Evolutionary conservation across 2,329 filamentous ascomycete genomes (phyloP), one percentile per base, ranked within the genome.

Genomic region (Sporothrix curviconia): DNA sequence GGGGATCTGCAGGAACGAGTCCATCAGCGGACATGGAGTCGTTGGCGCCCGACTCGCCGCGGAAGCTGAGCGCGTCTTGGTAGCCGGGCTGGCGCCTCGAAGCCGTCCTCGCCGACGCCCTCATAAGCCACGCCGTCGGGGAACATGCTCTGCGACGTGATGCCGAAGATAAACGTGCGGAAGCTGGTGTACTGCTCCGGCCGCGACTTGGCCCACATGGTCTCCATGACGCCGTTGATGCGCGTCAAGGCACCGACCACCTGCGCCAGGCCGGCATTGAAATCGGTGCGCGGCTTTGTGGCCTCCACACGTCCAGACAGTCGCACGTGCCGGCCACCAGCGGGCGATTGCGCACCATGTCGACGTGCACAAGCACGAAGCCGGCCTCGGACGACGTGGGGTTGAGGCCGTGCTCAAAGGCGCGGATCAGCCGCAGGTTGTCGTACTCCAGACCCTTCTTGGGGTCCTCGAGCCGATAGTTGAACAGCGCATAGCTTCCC

Each of bases 151-250:
- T 96, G 92, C 49, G 83, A 87, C 1, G 90, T 95, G 72, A 96
- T 96, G 65, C 92, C 92, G 68, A 96, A 96, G 75, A 96, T 96
- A 77, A 96, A 96, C 11, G 92, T 95, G 40, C 92, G 87, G 82
- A 96, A 96, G 64, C 83, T 87, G 59, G 88, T 90, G 74, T 96
- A 96, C 64, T 90, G 83, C 17, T 81, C 79, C 2, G 92, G 92
- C 65, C 89, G 88, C 57, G 89, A 94, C 71, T 91, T 63, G 60
- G 80, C 80, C 92, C 92, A 96, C 92, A 97, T 97, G 24, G 76
- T 81, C 69, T 94, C 90, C 90, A 95, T 95, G 61, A 86, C 85
- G 32, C 73, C 75, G 70, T 94, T 92, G 65, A 95, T 88, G 64
- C 82, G 83, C 58, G 75, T 76, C 74, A 90, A 80, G 0, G 85